These are phyloP conservation scores for Melampsora americana DNA, from an alignment of 1,284 basidiomycete species.

Conservation along the genomic window DNA sequence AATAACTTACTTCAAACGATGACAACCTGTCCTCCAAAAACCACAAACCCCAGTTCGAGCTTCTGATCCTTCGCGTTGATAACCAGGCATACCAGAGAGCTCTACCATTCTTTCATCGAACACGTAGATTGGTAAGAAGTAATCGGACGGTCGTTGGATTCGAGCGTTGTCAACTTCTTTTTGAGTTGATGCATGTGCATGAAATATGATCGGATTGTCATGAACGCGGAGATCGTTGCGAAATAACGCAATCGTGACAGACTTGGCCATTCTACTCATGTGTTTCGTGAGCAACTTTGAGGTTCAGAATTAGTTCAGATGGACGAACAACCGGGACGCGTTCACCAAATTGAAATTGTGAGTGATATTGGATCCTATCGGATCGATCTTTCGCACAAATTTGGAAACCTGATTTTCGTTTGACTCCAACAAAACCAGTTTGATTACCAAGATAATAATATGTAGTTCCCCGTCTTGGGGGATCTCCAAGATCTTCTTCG, in stretches of 20 bases:
- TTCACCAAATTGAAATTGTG: no score
- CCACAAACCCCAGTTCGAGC: slow-evolving; percentile 53
- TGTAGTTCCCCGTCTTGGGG: no score
- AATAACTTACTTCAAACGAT: slow-evolving; percentile 51
- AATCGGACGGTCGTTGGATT: slow-evolving; percentile 52
- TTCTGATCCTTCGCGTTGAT: slow-evolving; percentile 52
- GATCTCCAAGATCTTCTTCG: no score
- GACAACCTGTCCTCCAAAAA: slow-evolving; percentile 59
- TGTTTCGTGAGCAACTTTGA: no score
- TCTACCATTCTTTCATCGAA: slow-evolving; percentile 61
- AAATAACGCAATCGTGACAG: slow-evolving; percentile 36
- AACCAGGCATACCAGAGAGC: slow-evolving; percentile 57
- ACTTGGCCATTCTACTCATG: slow-evolving; percentile 1
- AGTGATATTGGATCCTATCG: no score
- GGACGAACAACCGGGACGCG: no score
- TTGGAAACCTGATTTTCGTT: no score
- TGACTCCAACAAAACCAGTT: no score
- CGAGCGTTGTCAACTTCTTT: slow-evolving; percentile 47
- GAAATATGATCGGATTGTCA: slow-evolving; percentile 59
- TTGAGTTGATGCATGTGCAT: slow-evolving; percentile 50
- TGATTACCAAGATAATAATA: no score
- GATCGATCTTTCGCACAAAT: no score
- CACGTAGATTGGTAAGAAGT: slow-evolving; percentile 60
- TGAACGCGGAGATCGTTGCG: slow-evolving; percentile 50
- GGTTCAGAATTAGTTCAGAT: no score